phyloP scores from a whole-genome alignment of 768 basidiomycete species.

The Pisolithus orientalis region DNA sequence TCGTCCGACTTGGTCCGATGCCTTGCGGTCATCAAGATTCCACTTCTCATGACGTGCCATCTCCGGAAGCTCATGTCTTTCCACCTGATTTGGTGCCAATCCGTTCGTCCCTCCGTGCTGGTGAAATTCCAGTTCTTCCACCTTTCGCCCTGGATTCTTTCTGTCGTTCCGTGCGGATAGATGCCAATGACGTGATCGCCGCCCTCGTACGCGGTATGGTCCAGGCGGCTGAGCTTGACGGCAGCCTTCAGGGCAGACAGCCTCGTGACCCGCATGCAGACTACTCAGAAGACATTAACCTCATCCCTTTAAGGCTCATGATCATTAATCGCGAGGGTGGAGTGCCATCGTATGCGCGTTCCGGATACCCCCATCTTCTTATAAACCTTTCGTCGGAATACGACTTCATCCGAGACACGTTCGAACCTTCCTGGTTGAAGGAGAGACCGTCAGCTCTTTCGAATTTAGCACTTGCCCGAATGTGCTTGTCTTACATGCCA shows the following conservation, averaged over 20 bases:
- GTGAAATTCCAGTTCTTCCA: slow-evolving; percentile 94
- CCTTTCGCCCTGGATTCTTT: slow-evolving; percentile 91
- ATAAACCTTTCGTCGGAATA: slow-evolving; percentile 91
- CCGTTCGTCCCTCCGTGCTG: slow-evolving; percentile 81
- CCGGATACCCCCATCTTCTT: slow-evolving; percentile 90
- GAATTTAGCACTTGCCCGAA: slow-evolving; percentile 79
- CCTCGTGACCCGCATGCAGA: slow-evolving; percentile 30
- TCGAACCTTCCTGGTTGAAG: slow-evolving; percentile 66
- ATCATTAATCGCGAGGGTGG: slow-evolving; percentile 97
- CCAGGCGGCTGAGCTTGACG: slow-evolving; percentile 46
- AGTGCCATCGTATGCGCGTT: slow-evolving; percentile 94
- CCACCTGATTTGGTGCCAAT: slow-evolving; percentile 78
- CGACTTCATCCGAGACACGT: slow-evolving; percentile 79
- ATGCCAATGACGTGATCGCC: slow-evolving; percentile 82
- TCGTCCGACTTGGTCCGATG: slow-evolving; percentile 79
- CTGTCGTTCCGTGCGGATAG: slow-evolving; percentile 78
- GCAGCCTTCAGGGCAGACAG: slow-evolving; percentile 27
- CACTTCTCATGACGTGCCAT: slow-evolving; percentile 28
- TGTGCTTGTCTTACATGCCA: slow-evolving; percentile 90
- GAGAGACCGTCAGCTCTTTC: slow-evolving; percentile 81
- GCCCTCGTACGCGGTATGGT: slow-evolving; percentile 85
- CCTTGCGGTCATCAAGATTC: slow-evolving; percentile 37
- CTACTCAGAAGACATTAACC: slow-evolving; percentile 56
- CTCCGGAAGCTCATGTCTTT: slow-evolving; percentile 75
- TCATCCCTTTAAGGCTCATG: slow-evolving; percentile 94